A percentile compares a stretch with the other conserved stretches of the same genome.
Evolutionary conservation across 257 asterid species (phyloP).

Genomic region (Penstemon davidsonii): DNA sequence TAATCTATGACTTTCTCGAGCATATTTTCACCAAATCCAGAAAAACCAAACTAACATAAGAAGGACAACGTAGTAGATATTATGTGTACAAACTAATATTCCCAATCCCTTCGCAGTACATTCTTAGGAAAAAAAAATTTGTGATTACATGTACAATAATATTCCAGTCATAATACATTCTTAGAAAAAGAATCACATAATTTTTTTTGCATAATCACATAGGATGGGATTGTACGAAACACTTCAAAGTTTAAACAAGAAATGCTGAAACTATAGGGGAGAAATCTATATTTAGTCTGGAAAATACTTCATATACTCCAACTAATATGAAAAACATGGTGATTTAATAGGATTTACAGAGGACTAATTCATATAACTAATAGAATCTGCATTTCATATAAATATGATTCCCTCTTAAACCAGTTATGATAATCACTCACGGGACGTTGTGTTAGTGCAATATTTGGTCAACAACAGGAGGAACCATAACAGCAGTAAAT

Average conservation of each 20-base stretch:
- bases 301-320: background rate
- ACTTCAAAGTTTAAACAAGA: background rate
- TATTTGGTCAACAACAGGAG: background rate
- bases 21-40: slow-evolving; percentile 10
- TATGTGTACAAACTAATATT: background rate
- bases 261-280: background rate
- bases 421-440: no score
- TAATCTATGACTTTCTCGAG: slow-evolving; percentile 20
- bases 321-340: background rate
- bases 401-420: background rate
- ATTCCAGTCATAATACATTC: background rate
- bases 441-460: background rate
- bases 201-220: background rate
- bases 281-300: background rate
- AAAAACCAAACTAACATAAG: background rate
- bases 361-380: no score
- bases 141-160: no score
- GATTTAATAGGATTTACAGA: no score
- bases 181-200: background rate
- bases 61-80: background rate
- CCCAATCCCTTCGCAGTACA: background rate
- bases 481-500: slow-evolving; percentile 2
- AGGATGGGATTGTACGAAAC: background rate
- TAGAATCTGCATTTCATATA: no score
- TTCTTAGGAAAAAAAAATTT: background rate